Evolutionary conservation across 116 monocot species (phyloP).

Genomic region (Phalaenopsis hybrid): DNA sequence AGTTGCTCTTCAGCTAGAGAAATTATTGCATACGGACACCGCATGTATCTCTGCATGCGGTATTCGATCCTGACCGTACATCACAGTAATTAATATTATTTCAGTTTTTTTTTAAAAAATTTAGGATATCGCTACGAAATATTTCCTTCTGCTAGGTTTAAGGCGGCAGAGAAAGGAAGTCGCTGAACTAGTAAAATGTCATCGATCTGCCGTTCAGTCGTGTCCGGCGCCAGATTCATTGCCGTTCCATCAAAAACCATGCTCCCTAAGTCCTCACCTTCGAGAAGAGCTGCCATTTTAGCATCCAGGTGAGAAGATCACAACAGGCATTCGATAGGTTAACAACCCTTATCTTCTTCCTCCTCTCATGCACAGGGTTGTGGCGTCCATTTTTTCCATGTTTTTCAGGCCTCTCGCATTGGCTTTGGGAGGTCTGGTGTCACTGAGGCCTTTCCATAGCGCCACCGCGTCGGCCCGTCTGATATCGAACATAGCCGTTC

Average conservation of each 20-base stretch:
- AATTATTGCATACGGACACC: too few relatives aligned
- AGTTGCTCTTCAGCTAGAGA: too few relatives aligned
- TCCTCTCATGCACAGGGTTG: background rate
- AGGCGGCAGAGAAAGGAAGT: too few relatives aligned
- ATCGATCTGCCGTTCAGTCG: background rate
- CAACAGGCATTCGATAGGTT: background rate
- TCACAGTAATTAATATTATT: too few relatives aligned
- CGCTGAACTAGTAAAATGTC: background rate
- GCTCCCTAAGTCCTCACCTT: slow-evolving; percentile 6
- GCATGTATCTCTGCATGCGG: too few relatives aligned
- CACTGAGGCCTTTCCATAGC: slow-evolving; percentile 57
- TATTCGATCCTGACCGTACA: too few relatives aligned
- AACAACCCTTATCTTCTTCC: background rate
- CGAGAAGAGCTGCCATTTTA: slow-evolving; percentile 12
- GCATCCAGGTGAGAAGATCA: slow-evolving; percentile 21
- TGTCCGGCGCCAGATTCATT: background rate
- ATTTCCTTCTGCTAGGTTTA: too few relatives aligned
- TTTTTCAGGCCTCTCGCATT: slow-evolving; percentile 25
- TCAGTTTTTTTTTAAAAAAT: too few relatives aligned
- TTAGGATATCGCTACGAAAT: too few relatives aligned
- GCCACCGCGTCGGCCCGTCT: slow-evolving; percentile 49
- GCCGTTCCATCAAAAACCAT: slow-evolving; percentile 5
- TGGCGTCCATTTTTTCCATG: background rate
- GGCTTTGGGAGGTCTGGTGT: slow-evolving; percentile 33
- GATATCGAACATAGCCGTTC: slow-evolving; percentile 38